phyloP scores from a whole-genome alignment of 257 asterid species.

The Prunella vulgaris region DNA sequence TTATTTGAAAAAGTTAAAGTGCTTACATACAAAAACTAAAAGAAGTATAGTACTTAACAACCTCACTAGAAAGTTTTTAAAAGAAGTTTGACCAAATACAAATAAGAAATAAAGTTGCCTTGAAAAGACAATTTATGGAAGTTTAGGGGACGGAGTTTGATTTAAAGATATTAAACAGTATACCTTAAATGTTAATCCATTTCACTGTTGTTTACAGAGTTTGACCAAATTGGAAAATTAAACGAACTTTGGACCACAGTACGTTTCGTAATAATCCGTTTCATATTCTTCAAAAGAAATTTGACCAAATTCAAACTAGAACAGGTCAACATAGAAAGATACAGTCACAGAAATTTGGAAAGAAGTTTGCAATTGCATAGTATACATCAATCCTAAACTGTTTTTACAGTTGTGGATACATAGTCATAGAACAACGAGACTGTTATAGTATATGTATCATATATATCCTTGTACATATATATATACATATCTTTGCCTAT shows the following conservation, averaged over 20 bases:
- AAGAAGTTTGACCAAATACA: background rate
- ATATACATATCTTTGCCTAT: background rate
- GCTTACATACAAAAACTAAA: background rate
- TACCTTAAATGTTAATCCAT: background rate
- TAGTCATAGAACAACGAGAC: background rate
- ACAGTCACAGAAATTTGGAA: background rate
- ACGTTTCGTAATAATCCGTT: background rate
- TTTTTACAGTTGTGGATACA: too few species aligned
- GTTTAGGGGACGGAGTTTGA: background rate
- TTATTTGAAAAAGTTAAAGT: background rate
- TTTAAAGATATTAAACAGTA: too few species aligned
- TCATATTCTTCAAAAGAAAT: background rate
- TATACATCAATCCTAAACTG: background rate
- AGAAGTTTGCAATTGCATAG: background rate
- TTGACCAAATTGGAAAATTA: background rate
- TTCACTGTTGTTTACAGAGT: background rate
- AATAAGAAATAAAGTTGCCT: background rate
- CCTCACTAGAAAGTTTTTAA: background rate
- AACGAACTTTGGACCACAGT: background rate
- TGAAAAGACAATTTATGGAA: background rate
- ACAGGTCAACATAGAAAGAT: background rate
- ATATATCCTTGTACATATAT: background rate
- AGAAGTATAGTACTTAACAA: background rate
- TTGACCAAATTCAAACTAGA: conserved; percentile 2
- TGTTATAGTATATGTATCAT: background rate